Conservation (phyloP, 148 eudicot species). For the Beta vulgaris region DNA sequence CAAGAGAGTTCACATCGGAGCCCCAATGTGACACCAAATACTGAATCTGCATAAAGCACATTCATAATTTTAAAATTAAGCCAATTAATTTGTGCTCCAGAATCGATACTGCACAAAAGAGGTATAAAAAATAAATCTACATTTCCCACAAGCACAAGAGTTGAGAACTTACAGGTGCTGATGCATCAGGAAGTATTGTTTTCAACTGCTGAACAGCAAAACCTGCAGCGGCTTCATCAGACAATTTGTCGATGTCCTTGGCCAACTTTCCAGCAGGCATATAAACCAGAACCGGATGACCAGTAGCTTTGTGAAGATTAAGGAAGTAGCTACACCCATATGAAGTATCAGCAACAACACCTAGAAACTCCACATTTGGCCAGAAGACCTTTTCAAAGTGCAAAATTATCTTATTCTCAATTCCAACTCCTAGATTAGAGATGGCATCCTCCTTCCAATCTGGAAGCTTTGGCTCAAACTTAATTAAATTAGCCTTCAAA, state of each 20-base stretch:
- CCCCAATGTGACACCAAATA: conserved; percentile 97
- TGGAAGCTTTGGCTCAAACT: conserved; percentile 92
- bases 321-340: conserved; percentile 97
- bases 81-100: background rate
- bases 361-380: conserved; percentile 98
- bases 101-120: background rate
- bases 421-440: conserved; percentile 82
- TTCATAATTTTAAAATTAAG: background rate
- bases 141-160: background rate
- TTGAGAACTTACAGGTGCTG: conserved; percentile 53
- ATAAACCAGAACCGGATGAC: conserved; percentile 88
- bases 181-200: conserved; percentile 84
- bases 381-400: conserved; percentile 93
- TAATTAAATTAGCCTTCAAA: conserved; percentile 59
- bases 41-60: conserved; percentile 60
- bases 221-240: conserved; percentile 93
- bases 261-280: conserved; percentile 99
- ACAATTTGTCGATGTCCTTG: conserved; percentile 84
- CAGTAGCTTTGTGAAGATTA: conserved; percentile 97
- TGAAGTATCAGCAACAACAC: conserved; percentile 93
- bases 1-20: conserved; percentile 70
- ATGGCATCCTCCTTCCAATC: conserved; percentile 93
- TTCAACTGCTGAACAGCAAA: conserved; percentile 80
- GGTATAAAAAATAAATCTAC: background rate
- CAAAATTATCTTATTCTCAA: conserved; percentile 88